Percentiles rank a stretch among this genome's conserved stretches.
Evolutionary conservation across 371 early-diverging fungal genomes (phyloP).

Genomic region (Mucor saturninus): DNA sequence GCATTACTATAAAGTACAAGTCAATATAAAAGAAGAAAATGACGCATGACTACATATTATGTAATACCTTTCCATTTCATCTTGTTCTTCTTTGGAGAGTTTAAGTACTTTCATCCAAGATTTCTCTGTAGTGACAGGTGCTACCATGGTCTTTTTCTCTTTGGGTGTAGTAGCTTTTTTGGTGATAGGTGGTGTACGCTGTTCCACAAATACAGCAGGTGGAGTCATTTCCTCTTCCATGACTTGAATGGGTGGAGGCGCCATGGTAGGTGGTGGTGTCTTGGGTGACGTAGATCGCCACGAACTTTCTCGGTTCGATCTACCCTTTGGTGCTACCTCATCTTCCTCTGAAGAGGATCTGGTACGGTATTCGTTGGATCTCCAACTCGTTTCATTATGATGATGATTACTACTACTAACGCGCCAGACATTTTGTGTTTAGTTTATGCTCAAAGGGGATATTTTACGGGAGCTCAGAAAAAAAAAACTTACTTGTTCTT

Average conservation of each 20-base stretch:
- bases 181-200: not conserved
- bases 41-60: not conserved
- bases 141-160: slow-evolving; percentile 9
- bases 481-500: not conserved
- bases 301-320: not conserved
- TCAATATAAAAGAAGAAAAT: not conserved
- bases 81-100: slow-evolving; percentile 66
- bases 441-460: no score
- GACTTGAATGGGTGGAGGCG: not conserved
- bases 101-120: slow-evolving; percentile 73
- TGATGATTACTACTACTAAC: no score
- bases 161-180: not conserved
- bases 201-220: not conserved
- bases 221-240: not conserved
- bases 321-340: no score
- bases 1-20: not conserved
- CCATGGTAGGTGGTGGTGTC: not conserved
- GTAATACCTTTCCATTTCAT: slow-evolving; percentile 50
- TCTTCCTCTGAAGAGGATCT: not conserved
- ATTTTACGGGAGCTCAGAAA: no score
- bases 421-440: no score
- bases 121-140: slow-evolving; percentile 42
- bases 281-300: slow-evolving; percentile 9
- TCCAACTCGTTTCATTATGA: no score
- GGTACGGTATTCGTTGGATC: not conserved